Base-by-base conservation (phyloP, 2,329 filamentous ascomycete genomes). In the Coccinonectria pachysandricola region DNA sequence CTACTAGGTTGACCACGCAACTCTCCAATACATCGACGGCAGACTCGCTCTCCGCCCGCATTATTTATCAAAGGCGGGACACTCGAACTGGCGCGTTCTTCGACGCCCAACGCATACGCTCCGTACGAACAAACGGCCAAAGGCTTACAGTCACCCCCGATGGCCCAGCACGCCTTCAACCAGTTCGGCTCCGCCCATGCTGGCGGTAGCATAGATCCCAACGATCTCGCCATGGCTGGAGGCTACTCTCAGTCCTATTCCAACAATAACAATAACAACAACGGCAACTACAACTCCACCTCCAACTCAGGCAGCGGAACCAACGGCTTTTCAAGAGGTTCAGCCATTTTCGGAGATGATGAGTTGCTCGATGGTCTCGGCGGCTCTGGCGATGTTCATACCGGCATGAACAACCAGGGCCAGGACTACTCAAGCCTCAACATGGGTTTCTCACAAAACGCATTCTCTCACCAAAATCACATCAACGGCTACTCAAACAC, bases 401-500 rank as follows among this genome's bases (percentile, higher is more conserved):
- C 60, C 8, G 60, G 60, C 30, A 59, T 75, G 49, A 60, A 65
- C 28, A 57, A 59, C 24, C 68, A 65, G 32, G 61, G 66, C 27
- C 68, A 73, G 33, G 69, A 74, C 30, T 79, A 68, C 32, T 57
- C 61, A 19, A 59, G 60, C 26, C 63, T 78, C 46, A 65, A 65
- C 41, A 75, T 81, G 53, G 62, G 63, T 34, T 76, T 68, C 41
- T 50, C 59, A 16, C 67, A 72, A 29, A 60, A 60, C 25, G 59
- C 69, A 11, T 76, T 56, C 28, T 50, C 57, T 4, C 67, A 79
- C 31, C 75, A 79, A 70, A 79, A 43, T 24, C 76, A 80, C 31
- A 75, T 85, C 48, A 79, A 81, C 47, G 75, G 84, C 35, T 96
- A 81, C 56, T 94, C 88, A 12, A 84, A 83, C 52, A 94, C 87